phyloP scores from a whole-genome alignment of 2,329 filamentous ascomycete genomes.

The Coniochaeta sp. region DNA sequence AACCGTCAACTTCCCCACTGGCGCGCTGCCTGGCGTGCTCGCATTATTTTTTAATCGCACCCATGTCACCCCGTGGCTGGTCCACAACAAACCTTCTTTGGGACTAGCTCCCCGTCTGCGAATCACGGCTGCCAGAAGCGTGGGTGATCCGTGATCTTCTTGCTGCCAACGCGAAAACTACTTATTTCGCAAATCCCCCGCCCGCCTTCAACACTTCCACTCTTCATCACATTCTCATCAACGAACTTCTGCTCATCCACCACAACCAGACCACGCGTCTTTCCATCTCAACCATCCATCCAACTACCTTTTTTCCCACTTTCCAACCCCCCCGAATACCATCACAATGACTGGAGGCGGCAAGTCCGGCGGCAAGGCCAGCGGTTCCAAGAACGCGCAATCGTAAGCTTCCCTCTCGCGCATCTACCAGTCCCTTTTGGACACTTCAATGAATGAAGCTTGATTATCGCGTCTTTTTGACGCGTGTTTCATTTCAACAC shows the following conservation, averaged over 20 bases:
- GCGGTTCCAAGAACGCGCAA: conserved; percentile 97
- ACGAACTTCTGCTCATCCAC: conserved; percentile 22
- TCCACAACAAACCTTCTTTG: conserved; percentile 15
- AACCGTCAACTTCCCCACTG: too few species aligned
- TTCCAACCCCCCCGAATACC: conserved; percentile 27
- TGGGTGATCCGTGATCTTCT: conserved; percentile 45
- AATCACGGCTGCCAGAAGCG: conserved; percentile 16
- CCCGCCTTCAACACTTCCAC: conserved; percentile 26
- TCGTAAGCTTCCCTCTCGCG: conserved; percentile 61
- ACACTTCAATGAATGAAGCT: too few species aligned
- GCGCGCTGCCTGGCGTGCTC: too few species aligned
- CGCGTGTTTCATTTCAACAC: not conserved
- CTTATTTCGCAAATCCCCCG: conserved; percentile 45
- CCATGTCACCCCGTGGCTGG: not conserved
- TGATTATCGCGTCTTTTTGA: not conserved
- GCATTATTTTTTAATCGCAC: not conserved
- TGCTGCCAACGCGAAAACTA: conserved; percentile 43
- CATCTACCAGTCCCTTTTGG: not conserved
- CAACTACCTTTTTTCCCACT: conserved; percentile 11
- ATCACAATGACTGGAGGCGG: conserved; percentile 99
- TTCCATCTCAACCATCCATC: conserved; percentile 22
- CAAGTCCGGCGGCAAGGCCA: conserved; percentile 99
- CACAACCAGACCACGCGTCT: conserved; percentile 20
- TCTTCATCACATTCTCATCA: conserved; percentile 27
- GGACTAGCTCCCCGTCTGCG: conserved; percentile 20